These are phyloP conservation scores for Cladophialophora psammophila DNA, from an alignment of 2,329 filamentous ascomycete species.

Conservation along the genomic window DNA sequence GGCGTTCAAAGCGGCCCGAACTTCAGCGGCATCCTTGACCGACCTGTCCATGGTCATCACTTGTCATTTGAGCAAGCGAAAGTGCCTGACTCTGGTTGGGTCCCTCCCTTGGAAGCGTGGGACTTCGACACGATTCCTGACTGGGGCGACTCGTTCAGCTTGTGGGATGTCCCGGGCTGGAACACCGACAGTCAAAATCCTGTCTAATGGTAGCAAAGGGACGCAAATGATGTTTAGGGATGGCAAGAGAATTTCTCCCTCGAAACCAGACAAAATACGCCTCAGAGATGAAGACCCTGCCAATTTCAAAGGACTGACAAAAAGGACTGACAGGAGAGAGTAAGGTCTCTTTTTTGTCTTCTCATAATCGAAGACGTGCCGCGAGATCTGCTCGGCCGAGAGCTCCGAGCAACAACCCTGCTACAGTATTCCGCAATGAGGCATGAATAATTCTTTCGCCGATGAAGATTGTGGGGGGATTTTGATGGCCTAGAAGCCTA, in stretches of 20 bases:
- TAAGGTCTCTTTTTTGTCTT: not conserved
- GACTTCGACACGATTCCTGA: conserved; percentile 15
- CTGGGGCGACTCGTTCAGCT: not conserved
- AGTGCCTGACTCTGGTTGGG: conserved; percentile 12
- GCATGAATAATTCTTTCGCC: not conserved
- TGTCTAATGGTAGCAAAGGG: not conserved
- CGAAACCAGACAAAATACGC: not conserved
- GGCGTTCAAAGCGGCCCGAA: not conserved
- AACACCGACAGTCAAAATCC: not conserved
- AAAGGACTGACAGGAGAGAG: not conserved
- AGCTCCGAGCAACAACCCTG: not conserved
- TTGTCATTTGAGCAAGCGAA: conserved; percentile 16
- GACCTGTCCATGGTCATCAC: not conserved
- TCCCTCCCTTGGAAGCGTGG: conserved; percentile 20
- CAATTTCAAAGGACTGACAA: not conserved
- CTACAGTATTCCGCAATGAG: not conserved
- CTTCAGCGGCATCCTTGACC: not conserved
- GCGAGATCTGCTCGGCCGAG: not conserved
- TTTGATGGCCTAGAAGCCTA: not conserved
- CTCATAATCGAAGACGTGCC: not conserved
- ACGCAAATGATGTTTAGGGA: not conserved
- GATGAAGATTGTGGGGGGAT: not conserved
- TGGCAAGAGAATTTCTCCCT: not conserved
- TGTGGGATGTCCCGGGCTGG: conserved; percentile 11
- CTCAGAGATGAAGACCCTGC: not conserved